Evolutionary conservation across 805 yeast genomes (phyloP), one percentile per base, ranked within the genome.

Genomic region (Yarrowia yakushimensis): DNA sequence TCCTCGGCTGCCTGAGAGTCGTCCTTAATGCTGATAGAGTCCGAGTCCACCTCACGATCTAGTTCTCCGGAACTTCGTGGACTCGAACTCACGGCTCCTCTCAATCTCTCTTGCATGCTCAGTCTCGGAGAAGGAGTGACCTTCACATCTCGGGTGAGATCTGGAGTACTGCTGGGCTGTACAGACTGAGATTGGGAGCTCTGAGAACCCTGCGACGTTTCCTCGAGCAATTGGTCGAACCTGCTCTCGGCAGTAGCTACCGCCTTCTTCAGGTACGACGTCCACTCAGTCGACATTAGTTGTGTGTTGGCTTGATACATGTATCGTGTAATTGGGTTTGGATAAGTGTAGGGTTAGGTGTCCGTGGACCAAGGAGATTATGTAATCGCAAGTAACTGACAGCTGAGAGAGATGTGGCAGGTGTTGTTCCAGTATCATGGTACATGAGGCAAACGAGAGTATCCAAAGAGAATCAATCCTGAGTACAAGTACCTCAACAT

Each of bases 181-280:
- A 17, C 3, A 18, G 28, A 18, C 3, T 18, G 54, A 18, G 39
- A 10, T 12, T n/a, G 28, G 0, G 55, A 20, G 39, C 55, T 48
- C 33, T 17, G 43, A 6, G 59, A 52, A 5, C 59, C 43, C 41
- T 31, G 41, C 2, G 57, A 31, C 12, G 59, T 52, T 12, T 52
- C 59, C 33, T 55, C 61, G 15, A 55, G 30, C 39, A 55, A 39
- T 30, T 55, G 46, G 39, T 55, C 61, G 30, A 55, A 41, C 22
- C 61, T 22, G 31, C 37, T 55, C 39, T 55, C 61, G 2, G 48
- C 61, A 6, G 46, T 39, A 6, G 61, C 61, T 22, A 55, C 61
- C 22, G 61, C 61, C 17, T 39, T 55, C 15, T 55, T 55, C 48
- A 55, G 20, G 61, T 55, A 55, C 37, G 46, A 39, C 37, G 61